These are phyloP conservation scores for Lactarius tabidus DNA, from an alignment of 768 basidiomycete genomes.

Conservation along the genomic window DNA sequence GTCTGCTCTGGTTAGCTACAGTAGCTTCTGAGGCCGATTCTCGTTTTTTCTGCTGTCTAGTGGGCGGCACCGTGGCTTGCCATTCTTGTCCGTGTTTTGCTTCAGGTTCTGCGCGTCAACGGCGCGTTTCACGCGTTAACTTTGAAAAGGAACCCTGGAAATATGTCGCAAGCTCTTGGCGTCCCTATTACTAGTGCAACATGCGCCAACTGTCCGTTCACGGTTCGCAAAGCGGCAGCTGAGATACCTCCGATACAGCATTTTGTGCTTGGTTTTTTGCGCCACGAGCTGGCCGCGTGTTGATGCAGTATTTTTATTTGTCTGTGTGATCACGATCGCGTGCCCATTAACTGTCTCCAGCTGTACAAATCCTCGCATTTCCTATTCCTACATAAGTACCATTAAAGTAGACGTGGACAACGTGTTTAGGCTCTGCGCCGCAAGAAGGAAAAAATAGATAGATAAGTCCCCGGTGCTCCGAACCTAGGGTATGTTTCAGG, in stretches of 20 bases:
- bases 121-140: no score
- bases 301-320: not conserved
- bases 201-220: no score
- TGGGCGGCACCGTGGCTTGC: no score
- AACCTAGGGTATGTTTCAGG: not conserved
- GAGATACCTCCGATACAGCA: not conserved
- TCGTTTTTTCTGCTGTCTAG: no score
- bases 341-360: not conserved
- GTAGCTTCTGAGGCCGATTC: no score
- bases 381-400: not conserved
- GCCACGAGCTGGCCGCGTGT: not conserved
- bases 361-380: not conserved
- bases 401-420: not conserved
- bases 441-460: not conserved
- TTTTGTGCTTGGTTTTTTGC: no score
- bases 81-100: no score
- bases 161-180: no score
- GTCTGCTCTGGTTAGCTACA: no score
- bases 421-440: not conserved
- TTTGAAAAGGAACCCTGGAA: no score
- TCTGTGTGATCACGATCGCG: not conserved
- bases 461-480: not conserved
- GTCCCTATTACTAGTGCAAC: no score
- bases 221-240: not conserved
- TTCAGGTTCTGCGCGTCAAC: no score